Conservation (phyloP, 1,284 basidiomycete genomes). For the Rhizopogon hawkerae region DNA sequence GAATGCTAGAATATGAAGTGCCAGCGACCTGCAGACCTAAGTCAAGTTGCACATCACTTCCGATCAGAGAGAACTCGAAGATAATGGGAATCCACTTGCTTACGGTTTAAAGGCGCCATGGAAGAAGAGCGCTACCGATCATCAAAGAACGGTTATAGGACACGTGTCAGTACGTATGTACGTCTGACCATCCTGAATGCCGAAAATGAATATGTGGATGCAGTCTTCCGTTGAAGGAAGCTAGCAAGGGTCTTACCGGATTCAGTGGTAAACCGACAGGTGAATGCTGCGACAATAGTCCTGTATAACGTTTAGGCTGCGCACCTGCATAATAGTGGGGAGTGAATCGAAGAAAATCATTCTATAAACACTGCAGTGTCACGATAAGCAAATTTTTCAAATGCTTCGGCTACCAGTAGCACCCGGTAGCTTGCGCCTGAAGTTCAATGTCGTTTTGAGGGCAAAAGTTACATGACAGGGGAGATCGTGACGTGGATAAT, state of each 20-base stretch:
- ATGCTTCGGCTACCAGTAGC: background rate
- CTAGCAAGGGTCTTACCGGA: background rate
- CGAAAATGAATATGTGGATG: background rate
- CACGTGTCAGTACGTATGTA: background rate
- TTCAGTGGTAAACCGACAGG: background rate
- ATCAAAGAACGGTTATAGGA: background rate
- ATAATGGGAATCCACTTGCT: background rate
- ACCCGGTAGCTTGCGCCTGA: background rate
- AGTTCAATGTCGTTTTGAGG: no score
- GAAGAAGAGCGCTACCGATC: background rate
- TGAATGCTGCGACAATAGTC: background rate
- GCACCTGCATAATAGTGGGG: background rate
- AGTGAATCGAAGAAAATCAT: background rate
- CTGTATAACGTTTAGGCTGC: background rate
- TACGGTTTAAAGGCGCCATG: background rate
- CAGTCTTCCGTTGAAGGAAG: no score
- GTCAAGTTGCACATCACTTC: background rate
- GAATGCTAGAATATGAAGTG: background rate
- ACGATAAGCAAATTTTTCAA: background rate
- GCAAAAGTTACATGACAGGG: background rate
- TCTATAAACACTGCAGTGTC: background rate
- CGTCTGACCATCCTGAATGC: background rate
- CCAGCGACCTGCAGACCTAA: background rate
- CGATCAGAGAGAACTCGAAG: background rate
- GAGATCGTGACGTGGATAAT: background rate